phyloP scores from a whole-genome alignment of 495 filamentous ascomycete genomes.

The Daldinia bambusicola region DNA sequence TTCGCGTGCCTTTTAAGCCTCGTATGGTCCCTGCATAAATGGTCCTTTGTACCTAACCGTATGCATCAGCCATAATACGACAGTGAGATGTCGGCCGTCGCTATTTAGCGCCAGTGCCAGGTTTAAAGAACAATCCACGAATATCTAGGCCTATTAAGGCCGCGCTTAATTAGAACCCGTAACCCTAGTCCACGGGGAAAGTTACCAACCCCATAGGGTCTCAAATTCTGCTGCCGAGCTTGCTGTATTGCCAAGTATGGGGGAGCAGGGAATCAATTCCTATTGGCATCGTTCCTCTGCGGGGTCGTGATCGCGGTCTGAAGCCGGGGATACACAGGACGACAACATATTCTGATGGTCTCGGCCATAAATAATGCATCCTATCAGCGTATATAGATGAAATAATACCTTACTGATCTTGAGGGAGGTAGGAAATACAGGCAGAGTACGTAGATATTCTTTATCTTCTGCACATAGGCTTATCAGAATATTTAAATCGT shows the following conservation, averaged over 20 bases:
- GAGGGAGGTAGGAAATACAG: neutral
- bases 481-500: neutral
- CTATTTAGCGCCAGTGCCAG: neutral
- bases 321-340: neutral
- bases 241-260: slow-evolving; percentile 25
- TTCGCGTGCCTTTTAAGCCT: no score
- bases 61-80: no score
- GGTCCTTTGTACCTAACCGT: no score
- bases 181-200: neutral
- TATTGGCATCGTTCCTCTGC: slow-evolving; percentile 15
- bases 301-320: slow-evolving; percentile 17
- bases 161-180: neutral
- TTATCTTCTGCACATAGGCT: neutral
- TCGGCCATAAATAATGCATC: neutral
- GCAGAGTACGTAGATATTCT: neutral
- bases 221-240: slow-evolving; percentile 19
- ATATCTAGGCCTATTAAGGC: neutral
- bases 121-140: neutral
- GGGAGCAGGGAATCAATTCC: slow-evolving; percentile 18
- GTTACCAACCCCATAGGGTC: neutral
- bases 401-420: neutral
- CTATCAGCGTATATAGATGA: neutral
- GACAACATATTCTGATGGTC: neutral
- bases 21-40: no score
- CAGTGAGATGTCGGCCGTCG: no score